phyloP scores from a whole-genome alignment of 2,329 filamentous ascomycete genomes.

The Fusarium oligoseptatum region DNA sequence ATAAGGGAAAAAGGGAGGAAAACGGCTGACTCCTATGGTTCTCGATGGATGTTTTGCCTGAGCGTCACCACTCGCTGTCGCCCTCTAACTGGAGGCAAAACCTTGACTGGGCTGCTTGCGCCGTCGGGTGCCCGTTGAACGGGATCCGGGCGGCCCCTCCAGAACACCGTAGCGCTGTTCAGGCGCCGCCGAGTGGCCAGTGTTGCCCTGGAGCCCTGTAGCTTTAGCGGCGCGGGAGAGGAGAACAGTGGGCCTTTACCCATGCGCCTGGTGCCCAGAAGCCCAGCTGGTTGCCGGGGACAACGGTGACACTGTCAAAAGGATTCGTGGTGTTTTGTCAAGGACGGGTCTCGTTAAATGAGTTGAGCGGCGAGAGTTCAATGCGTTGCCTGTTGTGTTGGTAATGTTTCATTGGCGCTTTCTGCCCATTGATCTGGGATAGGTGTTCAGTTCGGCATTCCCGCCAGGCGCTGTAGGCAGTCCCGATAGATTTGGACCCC shows the following conservation, averaged over 20 bases:
- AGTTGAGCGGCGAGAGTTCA: background rate
- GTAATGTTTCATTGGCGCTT: background rate
- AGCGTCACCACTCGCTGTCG: conserved; percentile 16
- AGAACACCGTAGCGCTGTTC: conserved; percentile 4
- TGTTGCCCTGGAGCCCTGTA: background rate
- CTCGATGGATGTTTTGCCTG: conserved; percentile 24
- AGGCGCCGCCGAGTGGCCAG: background rate
- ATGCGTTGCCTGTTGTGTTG: background rate
- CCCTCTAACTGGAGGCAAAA: conserved; percentile 36
- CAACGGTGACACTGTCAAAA: conserved; percentile 17
- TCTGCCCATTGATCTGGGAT: background rate
- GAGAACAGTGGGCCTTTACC: conserved; percentile 27
- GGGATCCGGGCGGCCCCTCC: conserved; percentile 18
- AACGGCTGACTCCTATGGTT: conserved; percentile 30
- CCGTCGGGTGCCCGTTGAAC: conserved; percentile 16
- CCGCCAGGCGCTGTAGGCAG: background rate
- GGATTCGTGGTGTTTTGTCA: background rate
- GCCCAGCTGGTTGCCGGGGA: conserved; percentile 33
- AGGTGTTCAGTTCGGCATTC: background rate
- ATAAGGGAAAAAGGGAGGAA: conserved; percentile 14
- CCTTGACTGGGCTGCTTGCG: conserved; percentile 3
- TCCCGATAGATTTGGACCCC: background rate
- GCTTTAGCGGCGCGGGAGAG: conserved; percentile 29
- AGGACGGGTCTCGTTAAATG: background rate
- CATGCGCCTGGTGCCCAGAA: conserved; percentile 12